These are phyloP conservation scores for Leccinum aurantiacum DNA, from an alignment of 768 basidiomycete genomes.

Conservation along the genomic window DNA sequence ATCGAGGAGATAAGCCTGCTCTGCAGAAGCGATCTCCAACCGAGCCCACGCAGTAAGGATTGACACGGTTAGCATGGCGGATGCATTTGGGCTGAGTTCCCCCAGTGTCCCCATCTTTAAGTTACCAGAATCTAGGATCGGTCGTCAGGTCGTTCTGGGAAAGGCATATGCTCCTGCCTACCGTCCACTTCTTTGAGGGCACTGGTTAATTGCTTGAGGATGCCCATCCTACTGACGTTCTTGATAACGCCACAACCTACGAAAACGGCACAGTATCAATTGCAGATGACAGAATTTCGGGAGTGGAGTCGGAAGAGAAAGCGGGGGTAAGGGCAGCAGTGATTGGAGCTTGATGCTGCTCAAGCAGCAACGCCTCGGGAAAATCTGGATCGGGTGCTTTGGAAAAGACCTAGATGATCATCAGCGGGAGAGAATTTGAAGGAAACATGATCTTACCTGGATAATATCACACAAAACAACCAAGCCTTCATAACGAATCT, in stretches of 20 bases:
- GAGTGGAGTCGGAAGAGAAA: constrained; percentile 92
- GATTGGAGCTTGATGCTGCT: constrained; percentile 98
- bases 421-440: constrained; percentile 4
- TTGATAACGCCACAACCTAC: constrained; percentile 94
- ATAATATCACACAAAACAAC: constrained; percentile 91
- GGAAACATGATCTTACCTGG: constrained; percentile 49
- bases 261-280: constrained; percentile 88
- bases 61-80: constrained; percentile 91
- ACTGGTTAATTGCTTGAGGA: constrained; percentile 82
- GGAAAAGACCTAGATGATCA: constrained; percentile 71
- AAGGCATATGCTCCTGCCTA: constrained; percentile 29
- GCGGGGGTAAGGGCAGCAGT: constrained; percentile 96
- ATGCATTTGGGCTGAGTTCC: constrained; percentile 90
- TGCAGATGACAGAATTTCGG: constrained; percentile 90
- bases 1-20: constrained; percentile 73
- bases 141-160: constrained; percentile 9
- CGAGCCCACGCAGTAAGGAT: constrained; percentile 96
- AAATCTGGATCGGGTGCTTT: constrained; percentile 89
- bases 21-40: constrained; percentile 72
- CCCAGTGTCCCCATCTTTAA: constrained; percentile 82
- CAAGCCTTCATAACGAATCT: constrained; percentile 89
- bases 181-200: constrained; percentile 91
- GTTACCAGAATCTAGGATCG: constrained; percentile 68
- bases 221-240: constrained; percentile 90
- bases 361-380: constrained; percentile 83